A percentile compares a stretch with the other conserved stretches of the same genome.
Conservation (phyloP, 768 basidiomycete species). For the Hypholoma fasciculare region DNA sequence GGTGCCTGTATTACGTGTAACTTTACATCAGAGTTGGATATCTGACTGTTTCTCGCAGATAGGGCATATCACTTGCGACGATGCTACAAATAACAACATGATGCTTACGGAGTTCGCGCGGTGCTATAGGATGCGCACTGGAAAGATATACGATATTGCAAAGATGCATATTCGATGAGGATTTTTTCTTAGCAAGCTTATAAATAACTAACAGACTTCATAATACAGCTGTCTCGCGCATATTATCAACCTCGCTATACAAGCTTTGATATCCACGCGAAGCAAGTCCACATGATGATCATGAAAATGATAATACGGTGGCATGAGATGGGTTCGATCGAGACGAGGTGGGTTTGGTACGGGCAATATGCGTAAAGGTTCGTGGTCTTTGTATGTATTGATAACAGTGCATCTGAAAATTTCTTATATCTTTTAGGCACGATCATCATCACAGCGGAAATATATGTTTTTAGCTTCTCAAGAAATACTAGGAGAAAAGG, state of each 20-base stretch:
- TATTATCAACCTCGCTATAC: neutral
- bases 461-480: conserved; percentile 17
- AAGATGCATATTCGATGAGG: conserved; percentile 20
- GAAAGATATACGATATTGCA: neutral
- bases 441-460: conserved; percentile 19
- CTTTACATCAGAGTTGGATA: neutral
- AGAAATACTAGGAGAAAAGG: neutral
- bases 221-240: neutral
- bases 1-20: conserved; percentile 15
- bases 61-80: conserved; percentile 38
- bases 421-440: neutral
- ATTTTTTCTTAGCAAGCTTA: neutral
- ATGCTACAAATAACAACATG: conserved; percentile 35
- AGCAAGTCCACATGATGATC: neutral
- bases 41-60: conserved; percentile 22
- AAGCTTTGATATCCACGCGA: neutral
- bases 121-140: neutral
- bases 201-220: neutral
- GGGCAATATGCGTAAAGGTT: conserved; percentile 13
- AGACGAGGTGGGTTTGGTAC: too few relatives aligned
- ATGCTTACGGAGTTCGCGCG: conserved; percentile 29
- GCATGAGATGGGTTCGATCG: conserved; percentile 15
- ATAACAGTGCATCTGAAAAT: neutral
- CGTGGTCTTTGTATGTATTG: neutral
- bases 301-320: conserved; percentile 1